Percentiles rank a stretch among this genome's conserved stretches.
Evolutionary conservation across 2,329 filamentous ascomycete species (phyloP).

Genomic region (Aspergillus bombycis): DNA sequence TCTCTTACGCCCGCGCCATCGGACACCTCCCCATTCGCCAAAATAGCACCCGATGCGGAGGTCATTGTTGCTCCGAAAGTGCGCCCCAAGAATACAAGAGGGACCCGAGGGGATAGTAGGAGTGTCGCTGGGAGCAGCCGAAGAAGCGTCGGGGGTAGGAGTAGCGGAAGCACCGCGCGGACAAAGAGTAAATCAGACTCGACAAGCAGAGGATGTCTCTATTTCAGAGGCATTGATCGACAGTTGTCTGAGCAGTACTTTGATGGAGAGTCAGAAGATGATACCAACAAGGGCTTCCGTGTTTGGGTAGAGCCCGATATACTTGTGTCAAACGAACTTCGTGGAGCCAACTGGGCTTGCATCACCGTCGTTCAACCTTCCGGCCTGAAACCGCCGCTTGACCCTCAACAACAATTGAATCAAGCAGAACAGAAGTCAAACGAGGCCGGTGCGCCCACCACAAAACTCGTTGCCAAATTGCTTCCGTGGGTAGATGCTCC

Average conservation of each 20-base stretch:
- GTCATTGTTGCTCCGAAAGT: slow-evolving; percentile 96
- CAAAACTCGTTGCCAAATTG: slow-evolving; percentile 75
- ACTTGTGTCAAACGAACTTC: slow-evolving; percentile 70
- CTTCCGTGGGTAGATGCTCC: slow-evolving; percentile 84
- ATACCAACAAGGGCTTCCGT: slow-evolving; percentile 63
- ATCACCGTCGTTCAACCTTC: slow-evolving; percentile 88
- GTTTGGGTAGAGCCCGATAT: slow-evolving; percentile 86
- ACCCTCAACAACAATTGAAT: slow-evolving; percentile 67
- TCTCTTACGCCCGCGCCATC: slow-evolving; percentile 77
- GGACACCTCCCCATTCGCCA: slow-evolving; percentile 76
- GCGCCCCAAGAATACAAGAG: slow-evolving; percentile 68
- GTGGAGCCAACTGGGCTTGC: slow-evolving; percentile 74
- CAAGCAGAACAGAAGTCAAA: slow-evolving; percentile 66
- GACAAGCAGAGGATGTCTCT: slow-evolving; percentile 58
- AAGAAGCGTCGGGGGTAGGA: slow-evolving; percentile 71
- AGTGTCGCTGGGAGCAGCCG: slow-evolving; percentile 80
- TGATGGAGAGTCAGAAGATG: slow-evolving; percentile 63
- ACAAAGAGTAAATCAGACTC: slow-evolving; percentile 66
- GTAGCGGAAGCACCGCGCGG: slow-evolving; percentile 70
- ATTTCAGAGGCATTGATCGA: slow-evolving; percentile 78
- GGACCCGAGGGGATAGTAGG: slow-evolving; percentile 69
- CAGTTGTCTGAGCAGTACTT: slow-evolving; percentile 75
- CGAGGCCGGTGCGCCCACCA: slow-evolving; percentile 60
- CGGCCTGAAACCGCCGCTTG: slow-evolving; percentile 70
- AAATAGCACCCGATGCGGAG: slow-evolving; percentile 91